Evolutionary conservation across 148 eudicot species (phyloP).

Genomic region (Chenopodium suecicum): DNA sequence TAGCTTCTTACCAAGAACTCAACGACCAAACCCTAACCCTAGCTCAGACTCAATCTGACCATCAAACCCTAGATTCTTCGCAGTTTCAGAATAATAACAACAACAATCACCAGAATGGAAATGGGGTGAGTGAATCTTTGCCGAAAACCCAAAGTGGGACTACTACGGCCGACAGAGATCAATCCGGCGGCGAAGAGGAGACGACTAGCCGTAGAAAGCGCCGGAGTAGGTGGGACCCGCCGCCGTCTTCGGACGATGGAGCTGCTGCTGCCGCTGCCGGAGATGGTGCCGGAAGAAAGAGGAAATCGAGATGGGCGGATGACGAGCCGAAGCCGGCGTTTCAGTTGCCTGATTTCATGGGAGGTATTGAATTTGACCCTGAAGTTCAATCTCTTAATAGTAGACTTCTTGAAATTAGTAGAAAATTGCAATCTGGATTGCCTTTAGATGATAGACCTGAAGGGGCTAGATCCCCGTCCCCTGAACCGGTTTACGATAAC

Average conservation of each 20-base stretch:
- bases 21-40: slow-evolving; percentile 24
- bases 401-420: slow-evolving; percentile 66
- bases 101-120: slow-evolving; percentile 22
- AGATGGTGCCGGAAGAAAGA: slow-evolving; percentile 45
- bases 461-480: slow-evolving; percentile 88
- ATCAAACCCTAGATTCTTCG: slow-evolving; percentile 12
- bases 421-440: slow-evolving; percentile 63
- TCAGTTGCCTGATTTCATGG: slow-evolving; percentile 87
- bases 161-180: slow-evolving; percentile 39
- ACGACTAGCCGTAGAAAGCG: slow-evolving; percentile 58
- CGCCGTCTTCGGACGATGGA: slow-evolving; percentile 38
- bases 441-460: slow-evolving; percentile 82
- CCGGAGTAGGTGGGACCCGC: slow-evolving; percentile 88
- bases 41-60: neutral
- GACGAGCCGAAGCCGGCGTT: slow-evolving; percentile 66
- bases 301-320: slow-evolving; percentile 82
- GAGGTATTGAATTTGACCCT: slow-evolving; percentile 81
- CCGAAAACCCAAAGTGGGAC: slow-evolving; percentile 44
- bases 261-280: slow-evolving; percentile 6
- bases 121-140: neutral
- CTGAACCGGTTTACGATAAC: slow-evolving; percentile 80
- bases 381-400: slow-evolving; percentile 69
- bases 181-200: slow-evolving; percentile 80
- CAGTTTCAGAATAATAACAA: neutral
- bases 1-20: slow-evolving; percentile 20